Evolutionary conservation across 164 flowering plant genomes (phyloP), one percentile per base, ranked within the genome.

Genomic region (Malania oleifera): DNA sequence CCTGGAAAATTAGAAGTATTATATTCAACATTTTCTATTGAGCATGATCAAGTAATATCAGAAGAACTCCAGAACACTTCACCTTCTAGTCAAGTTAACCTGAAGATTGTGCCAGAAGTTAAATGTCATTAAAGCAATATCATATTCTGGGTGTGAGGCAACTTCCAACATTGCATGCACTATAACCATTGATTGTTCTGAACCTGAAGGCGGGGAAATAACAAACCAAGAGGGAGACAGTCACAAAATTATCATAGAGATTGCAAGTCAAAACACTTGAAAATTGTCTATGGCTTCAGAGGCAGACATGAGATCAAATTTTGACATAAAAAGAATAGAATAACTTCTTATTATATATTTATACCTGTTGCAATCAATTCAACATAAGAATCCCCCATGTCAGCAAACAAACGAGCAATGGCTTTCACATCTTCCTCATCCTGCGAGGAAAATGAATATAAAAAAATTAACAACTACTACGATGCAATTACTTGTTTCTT

Each of bases 341-440:
- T 10, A 23, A 50, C 3, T 6, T 27, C 11, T 14, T 15, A 8
- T 7, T 31, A 52, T 26, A 31, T 19, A 12, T 27, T 52, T 27
- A 35, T 86, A 93, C 99, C 99, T 68, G 78, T 80, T 66, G 97
- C 99, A 75, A 95, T 95, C 70, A 89, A 75, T 57, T 91, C 87
- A 68, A 89, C 91, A 78, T 95, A 95, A 19, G 97, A 83, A 80
- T 91, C 99, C 61, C 99, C 99, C 89, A 95, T 82, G 69, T 95
- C 97, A 60, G 99, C 86, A 84, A 95, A 86, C 58, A 91, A 74
- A 11, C 95, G 91, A 62, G 93, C 96, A 79, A 95, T 80, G 41
- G 99, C 95, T 69, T 95, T 95, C 66, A 91, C 82, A 77, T 91
- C 99, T 75, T 95, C 99, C 65, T 95, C 99, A 69, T 91, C 99